phyloP scores from a whole-genome alignment of 2,329 filamentous ascomycete species.

The Aspergillus bombycis region DNA sequence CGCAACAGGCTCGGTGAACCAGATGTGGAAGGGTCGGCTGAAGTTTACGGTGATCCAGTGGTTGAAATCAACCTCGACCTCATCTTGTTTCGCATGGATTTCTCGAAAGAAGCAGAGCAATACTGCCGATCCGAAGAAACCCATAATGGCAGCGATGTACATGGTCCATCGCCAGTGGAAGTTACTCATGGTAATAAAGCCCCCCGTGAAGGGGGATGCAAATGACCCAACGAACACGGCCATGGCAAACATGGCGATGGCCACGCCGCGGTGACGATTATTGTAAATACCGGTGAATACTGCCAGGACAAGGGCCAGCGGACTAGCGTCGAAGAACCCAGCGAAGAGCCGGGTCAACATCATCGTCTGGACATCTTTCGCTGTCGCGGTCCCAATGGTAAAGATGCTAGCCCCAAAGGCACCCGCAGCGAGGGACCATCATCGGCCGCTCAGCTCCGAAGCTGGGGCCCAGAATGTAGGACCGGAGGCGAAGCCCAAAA shows the following conservation, averaged over 20 bases:
- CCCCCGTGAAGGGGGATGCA: conserved; percentile 54
- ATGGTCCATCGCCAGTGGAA: conserved; percentile 57
- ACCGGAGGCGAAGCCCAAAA: conserved; percentile 59
- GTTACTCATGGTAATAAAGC: conserved; percentile 52
- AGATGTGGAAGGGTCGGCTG: conserved; percentile 44
- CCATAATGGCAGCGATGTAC: conserved; percentile 58
- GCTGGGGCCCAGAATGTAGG: conserved; percentile 66
- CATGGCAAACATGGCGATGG: conserved; percentile 54
- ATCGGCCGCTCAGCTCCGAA: conserved; percentile 62
- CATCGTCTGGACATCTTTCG: conserved; percentile 44
- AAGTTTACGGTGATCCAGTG: conserved; percentile 54
- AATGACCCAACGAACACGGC: conserved; percentile 54
- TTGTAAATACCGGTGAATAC: conserved; percentile 54
- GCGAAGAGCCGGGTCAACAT: conserved; percentile 52
- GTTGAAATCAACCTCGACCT: conserved; percentile 54
- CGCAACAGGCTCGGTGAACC: conserved; percentile 46
- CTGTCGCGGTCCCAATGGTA: conserved; percentile 48
- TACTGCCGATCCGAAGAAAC: conserved; percentile 46
- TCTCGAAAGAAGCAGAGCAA: conserved; percentile 52
- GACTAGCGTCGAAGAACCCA: conserved; percentile 49
- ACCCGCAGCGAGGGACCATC: conserved; percentile 51
- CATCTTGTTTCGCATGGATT: conserved; percentile 58
- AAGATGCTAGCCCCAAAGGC: conserved; percentile 49
- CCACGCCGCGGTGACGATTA: conserved; percentile 45
- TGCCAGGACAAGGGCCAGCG: conserved; percentile 48